Percentiles rank a stretch among this genome's conserved stretches.
These are phyloP conservation scores for Aciculosporium take DNA, from an alignment of 2,329 filamentous ascomycete genomes.

Conservation along the genomic window DNA sequence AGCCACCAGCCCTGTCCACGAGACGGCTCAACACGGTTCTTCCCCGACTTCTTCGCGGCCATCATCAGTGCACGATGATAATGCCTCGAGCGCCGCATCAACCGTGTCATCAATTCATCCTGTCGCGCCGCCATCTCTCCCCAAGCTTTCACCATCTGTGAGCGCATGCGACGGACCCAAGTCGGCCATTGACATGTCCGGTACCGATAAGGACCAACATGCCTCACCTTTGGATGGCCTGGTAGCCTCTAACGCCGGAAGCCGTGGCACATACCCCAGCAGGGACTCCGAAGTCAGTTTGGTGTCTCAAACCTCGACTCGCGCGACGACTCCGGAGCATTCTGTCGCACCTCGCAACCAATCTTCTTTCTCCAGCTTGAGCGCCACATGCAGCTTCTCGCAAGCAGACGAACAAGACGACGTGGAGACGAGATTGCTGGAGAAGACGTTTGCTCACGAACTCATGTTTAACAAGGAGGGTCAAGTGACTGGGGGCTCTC, in stretches of 20 bases:
- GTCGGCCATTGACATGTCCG: conserved; percentile 24
- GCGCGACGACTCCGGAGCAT: conserved; percentile 74
- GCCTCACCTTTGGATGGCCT: conserved; percentile 53
- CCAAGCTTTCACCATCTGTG: conserved; percentile 39
- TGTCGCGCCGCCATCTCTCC: conserved; percentile 39
- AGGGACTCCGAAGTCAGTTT: conserved; percentile 71
- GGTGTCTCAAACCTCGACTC: conserved; percentile 68
- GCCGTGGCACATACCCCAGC: conserved; percentile 64
- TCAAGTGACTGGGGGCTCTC: conserved; percentile 80
- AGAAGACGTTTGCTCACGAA: conserved; percentile 83
- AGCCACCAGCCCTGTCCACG: conserved; percentile 27
- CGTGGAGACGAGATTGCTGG: conserved; percentile 70
- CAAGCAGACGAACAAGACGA: conserved; percentile 66
- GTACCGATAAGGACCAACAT: conserved; percentile 36
- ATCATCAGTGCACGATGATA: conserved; percentile 27
- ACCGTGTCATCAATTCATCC: conserved; percentile 34
- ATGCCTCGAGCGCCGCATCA: conserved; percentile 28
- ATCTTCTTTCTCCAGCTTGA: conserved; percentile 54
- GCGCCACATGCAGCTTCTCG: conserved; percentile 48
- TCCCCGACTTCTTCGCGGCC: conserved; percentile 28
- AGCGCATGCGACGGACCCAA: conserved; percentile 32
- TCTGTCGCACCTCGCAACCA: conserved; percentile 38
- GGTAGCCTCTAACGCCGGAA: conserved; percentile 62
- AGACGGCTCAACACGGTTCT: conserved; percentile 13
- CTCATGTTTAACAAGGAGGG: conserved; percentile 89